Conservation (phyloP, 2,329 filamentous ascomycete genomes). For the Hirsutella rhossiliensis region DNA sequence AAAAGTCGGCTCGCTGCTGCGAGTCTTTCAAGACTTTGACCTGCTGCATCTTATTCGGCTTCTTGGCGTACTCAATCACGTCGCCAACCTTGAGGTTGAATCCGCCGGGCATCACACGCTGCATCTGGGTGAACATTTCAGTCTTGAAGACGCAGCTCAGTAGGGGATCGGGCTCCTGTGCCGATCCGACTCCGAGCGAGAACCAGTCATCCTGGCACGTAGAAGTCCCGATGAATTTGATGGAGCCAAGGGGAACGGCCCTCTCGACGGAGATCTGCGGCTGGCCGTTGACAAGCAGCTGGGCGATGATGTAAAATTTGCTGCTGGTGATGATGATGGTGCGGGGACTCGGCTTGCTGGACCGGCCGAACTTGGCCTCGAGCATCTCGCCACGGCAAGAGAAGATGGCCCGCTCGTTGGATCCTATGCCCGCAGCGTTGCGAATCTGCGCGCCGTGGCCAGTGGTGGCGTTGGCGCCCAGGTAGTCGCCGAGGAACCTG, state of each 20-base stretch:
- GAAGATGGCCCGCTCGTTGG: conserved; percentile 69
- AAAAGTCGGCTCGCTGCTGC: conserved; percentile 62
- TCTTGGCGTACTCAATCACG: conserved; percentile 90
- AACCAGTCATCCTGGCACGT: conserved; percentile 93
- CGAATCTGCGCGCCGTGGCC: conserved; percentile 76
- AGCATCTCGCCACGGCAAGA: conserved; percentile 84
- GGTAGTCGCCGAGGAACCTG: conserved; percentile 88
- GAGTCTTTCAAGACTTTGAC: conserved; percentile 91
- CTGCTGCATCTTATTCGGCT: conserved; percentile 79
- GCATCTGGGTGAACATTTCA: conserved; percentile 89
- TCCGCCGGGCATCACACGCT: conserved; percentile 64
- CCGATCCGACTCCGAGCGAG: conserved; percentile 77
- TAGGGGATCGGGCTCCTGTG: conserved; percentile 86
- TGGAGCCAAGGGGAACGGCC: conserved; percentile 69
- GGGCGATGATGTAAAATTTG: conserved; percentile 82
- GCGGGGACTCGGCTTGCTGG: conserved; percentile 82
- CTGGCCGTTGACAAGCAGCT: conserved; percentile 71
- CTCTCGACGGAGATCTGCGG: conserved; percentile 72
- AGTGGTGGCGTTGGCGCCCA: conserved; percentile 70
- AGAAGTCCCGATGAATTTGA: conserved; percentile 78
- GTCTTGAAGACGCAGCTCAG: conserved; percentile 93
- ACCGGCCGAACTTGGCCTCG: conserved; percentile 90
- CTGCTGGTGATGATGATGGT: conserved; percentile 74
- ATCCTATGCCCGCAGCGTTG: conserved; percentile 56
- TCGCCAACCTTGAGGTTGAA: conserved; percentile 76